Evolutionary conservation across 169 alveolate genomes (phyloP).

Genomic region (Amoebophrya sp.): DNA sequence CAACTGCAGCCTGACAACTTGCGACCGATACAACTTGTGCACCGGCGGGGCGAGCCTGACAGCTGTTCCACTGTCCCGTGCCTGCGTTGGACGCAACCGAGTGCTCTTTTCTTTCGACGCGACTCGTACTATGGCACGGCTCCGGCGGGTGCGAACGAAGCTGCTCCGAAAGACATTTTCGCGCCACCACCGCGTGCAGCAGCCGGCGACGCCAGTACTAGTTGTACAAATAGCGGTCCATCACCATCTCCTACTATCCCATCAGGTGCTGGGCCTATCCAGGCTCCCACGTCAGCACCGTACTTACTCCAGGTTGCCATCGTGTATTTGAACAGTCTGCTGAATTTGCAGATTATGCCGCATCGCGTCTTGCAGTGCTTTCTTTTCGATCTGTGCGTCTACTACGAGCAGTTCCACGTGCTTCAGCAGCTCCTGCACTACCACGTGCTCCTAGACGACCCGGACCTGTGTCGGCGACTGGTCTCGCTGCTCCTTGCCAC

Average conservation of each 20-base stretch:
- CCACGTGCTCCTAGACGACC: constrained; percentile 44
- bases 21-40: neutral
- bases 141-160: neutral
- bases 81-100: constrained; percentile 1
- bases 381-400: constrained; percentile 52
- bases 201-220: too few relatives aligned
- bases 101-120: neutral
- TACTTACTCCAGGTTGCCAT: constrained; percentile 41
- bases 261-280: too few relatives aligned
- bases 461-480: constrained; percentile 4
- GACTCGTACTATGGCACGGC: neutral
- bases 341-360: constrained; percentile 52
- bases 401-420: constrained; percentile 45
- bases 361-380: constrained; percentile 54
- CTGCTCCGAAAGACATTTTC: neutral
- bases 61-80: neutral
- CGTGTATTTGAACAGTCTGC: constrained; percentile 47
- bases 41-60: neutral
- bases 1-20: neutral
- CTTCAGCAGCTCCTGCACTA: constrained; percentile 58
- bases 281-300: constrained; percentile 32
- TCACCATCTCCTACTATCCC: too few relatives aligned
- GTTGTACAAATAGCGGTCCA: too few relatives aligned
- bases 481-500: neutral
- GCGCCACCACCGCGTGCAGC: too few relatives aligned